phyloP scores from a whole-genome alignment of 2,329 filamentous ascomycete species.

The Lomentospora prolificans region DNA sequence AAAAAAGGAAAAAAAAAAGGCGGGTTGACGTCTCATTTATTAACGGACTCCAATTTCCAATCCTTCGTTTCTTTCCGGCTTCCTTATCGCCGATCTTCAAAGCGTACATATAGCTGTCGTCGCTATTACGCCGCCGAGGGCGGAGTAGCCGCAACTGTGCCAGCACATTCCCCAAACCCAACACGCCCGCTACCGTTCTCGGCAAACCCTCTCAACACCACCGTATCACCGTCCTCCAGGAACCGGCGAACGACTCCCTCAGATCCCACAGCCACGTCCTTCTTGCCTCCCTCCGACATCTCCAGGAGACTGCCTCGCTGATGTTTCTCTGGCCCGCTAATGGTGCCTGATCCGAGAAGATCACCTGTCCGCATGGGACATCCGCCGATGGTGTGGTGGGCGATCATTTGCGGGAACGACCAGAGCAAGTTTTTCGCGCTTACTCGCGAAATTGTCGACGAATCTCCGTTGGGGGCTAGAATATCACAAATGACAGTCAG shows the following conservation, averaged over 20 bases:
- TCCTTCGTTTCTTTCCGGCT: neutral
- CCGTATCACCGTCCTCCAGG: conserved; percentile 34
- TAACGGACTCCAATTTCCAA: too few species aligned
- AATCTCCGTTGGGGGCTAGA: neutral
- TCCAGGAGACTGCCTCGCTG: conserved; percentile 35
- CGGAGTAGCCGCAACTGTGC: conserved; percentile 17
- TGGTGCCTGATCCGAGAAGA: conserved; percentile 46
- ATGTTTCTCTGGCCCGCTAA: conserved; percentile 27
- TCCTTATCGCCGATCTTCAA: neutral
- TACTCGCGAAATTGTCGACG: conserved; percentile 5
- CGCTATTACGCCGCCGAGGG: neutral
- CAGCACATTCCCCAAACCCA: conserved; percentile 34
- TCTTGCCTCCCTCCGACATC: conserved; percentile 34
- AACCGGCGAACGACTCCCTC: conserved; percentile 29
- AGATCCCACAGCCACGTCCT: conserved; percentile 26
- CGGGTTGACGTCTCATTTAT: too few species aligned
- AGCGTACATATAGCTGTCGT: neutral
- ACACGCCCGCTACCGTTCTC: conserved; percentile 22
- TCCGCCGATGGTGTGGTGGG: conserved; percentile 63
- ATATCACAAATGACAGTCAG: neutral
- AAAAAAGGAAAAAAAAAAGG: too few species aligned
- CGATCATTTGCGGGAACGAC: conserved; percentile 69
- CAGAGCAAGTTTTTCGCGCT: conserved; percentile 42
- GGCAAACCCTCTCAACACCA: conserved; percentile 31
- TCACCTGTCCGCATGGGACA: conserved; percentile 63